Percentiles rank a stretch among this genome's conserved stretches.
These are phyloP conservation scores for Xanthoceras sorbifolium DNA, from an alignment of 345 rosid genomes.

Conservation along the genomic window DNA sequence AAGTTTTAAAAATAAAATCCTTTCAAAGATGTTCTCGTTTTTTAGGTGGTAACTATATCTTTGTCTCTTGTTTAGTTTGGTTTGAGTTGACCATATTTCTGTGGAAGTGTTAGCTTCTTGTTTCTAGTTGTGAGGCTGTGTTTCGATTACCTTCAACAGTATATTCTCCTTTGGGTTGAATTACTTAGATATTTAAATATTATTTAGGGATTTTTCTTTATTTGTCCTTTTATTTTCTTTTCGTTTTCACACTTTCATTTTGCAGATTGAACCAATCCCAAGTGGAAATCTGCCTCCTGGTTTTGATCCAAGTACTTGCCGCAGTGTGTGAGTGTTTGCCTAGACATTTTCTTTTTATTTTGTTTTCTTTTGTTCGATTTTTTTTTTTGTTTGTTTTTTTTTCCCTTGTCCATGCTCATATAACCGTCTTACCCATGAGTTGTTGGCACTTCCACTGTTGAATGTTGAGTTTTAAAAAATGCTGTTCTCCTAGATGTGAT, in stretches of 20 bases:
- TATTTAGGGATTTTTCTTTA: conserved; percentile 20
- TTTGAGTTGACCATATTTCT: not conserved
- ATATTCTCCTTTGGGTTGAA: conserved; percentile 12
- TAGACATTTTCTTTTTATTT: conserved; percentile 32
- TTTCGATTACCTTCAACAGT: conserved; percentile 10
- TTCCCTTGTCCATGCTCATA: conserved; percentile 5
- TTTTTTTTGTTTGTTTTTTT: conserved; percentile 4
- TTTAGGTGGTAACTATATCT: not conserved
- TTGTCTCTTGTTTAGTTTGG: not conserved
- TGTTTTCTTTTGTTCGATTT: conserved; percentile 15
- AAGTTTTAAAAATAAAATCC: not conserved
- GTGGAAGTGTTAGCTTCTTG: conserved; percentile 5
- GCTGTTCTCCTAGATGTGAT: conserved; percentile 8
- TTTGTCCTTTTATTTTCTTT: conserved; percentile 22
- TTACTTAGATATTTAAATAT: conserved; percentile 18
- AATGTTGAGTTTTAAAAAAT: conserved; percentile 8
- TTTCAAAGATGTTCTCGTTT: not conserved
- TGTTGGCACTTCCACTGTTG: conserved; percentile 8
- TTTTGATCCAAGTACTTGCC: conserved; percentile 99
- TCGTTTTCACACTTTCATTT: conserved; percentile 49
- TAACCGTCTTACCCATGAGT: not conserved
- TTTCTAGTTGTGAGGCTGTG: conserved; percentile 12
- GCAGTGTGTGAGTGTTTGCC: conserved; percentile 99
- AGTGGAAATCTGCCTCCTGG: conserved; percentile 99
- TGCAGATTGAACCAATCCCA: conserved; percentile 94